Conservation (phyloP, 192 early-diverging fungal genomes). For the Backusella luteola region DNA sequence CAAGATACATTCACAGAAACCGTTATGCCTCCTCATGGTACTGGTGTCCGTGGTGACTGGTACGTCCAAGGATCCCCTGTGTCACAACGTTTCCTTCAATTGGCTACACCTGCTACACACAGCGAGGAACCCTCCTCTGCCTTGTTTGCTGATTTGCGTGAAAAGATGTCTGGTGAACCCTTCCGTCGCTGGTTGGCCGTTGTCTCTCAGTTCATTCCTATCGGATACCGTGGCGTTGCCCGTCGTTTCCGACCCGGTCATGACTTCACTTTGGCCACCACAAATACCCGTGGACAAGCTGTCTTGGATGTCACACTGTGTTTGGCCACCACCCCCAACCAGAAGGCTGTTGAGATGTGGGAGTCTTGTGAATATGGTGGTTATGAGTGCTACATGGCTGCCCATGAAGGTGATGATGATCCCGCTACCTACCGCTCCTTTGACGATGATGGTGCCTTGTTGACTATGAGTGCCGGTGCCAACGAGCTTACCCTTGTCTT, state of each 20-base stretch:
- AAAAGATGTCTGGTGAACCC: constrained; percentile 49
- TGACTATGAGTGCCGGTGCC: constrained; percentile 61
- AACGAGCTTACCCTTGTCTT: constrained; percentile 66
- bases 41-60: constrained; percentile 57
- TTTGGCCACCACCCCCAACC: constrained; percentile 32
- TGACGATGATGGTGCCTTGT: constrained; percentile 61
- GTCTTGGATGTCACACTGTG: constrained; percentile 65
- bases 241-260: constrained; percentile 76
- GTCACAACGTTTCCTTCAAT: constrained; percentile 41
- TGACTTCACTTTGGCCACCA: constrained; percentile 75
- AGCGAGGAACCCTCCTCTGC: constrained; percentile 9
- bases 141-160: constrained; percentile 4
- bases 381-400: constrained; percentile 71
- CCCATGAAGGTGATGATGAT: constrained; percentile 59
- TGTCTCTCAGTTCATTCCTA: constrained; percentile 46
- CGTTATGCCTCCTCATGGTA: constrained; percentile 51
- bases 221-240: constrained; percentile 42
- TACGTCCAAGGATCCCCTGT: constrained; percentile 56
- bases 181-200: constrained; percentile 57
- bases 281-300: constrained; percentile 29
- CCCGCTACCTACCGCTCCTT: constrained; percentile 59
- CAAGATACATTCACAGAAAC: constrained; percentile 30
- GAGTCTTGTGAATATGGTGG: constrained; percentile 60
- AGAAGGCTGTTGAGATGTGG: constrained; percentile 42
- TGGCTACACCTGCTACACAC: background rate